phyloP scores from a whole-genome alignment of 2,329 filamentous ascomycete genomes.

The Gliomastix tumulicola region DNA sequence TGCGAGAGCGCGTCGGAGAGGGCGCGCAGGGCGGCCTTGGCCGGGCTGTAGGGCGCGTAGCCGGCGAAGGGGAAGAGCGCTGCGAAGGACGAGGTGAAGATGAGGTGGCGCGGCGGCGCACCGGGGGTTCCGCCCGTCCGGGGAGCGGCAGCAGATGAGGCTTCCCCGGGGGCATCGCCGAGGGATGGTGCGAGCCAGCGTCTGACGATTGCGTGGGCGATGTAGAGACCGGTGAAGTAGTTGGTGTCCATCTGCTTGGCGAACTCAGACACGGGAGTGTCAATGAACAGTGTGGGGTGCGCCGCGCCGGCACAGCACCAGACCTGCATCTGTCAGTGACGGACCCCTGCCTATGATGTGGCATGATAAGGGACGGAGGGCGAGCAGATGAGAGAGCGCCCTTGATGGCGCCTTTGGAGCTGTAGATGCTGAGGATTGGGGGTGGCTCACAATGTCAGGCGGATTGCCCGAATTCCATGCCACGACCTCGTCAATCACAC shows the following conservation, averaged over 20 bases:
- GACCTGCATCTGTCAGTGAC: background rate
- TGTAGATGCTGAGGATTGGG: no score
- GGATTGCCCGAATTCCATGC: conserved; percentile 63
- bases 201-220: conserved; percentile 65
- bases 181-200: conserved; percentile 65
- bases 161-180: conserved; percentile 17
- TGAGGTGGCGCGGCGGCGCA: conserved; percentile 55
- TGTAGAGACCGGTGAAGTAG: conserved; percentile 72
- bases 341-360: background rate
- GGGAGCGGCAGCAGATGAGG: conserved; percentile 7
- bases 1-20: conserved; percentile 69
- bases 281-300: conserved; percentile 64
- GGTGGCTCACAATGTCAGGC: conserved; percentile 60
- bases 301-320: conserved; percentile 75
- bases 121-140: background rate
- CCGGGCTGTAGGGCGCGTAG: conserved; percentile 68
- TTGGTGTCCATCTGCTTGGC: conserved; percentile 75
- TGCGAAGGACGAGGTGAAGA: conserved; percentile 69
- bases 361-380: background rate
- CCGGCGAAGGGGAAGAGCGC: conserved; percentile 66
- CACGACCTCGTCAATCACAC: conserved; percentile 59
- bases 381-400: no score
- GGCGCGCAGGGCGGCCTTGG: conserved; percentile 70
- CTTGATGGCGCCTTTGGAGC: no score
- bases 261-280: conserved; percentile 53